phyloP scores from a whole-genome alignment of 177 flowering plant species.

The Tripterygium wilfordii region DNA sequence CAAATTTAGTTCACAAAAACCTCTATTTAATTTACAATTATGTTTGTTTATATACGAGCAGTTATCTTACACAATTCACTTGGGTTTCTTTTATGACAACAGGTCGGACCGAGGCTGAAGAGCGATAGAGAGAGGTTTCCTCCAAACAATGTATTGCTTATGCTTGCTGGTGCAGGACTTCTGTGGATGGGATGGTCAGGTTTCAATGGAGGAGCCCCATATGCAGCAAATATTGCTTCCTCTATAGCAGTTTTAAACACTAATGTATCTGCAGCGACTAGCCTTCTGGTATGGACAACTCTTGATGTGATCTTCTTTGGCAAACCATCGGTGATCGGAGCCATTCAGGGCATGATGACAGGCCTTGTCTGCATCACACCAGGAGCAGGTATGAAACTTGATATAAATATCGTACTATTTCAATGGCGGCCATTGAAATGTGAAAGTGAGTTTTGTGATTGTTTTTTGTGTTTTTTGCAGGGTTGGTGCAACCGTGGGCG shows the following conservation, averaged over 20 bases:
- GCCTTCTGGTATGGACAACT: conserved; percentile 68
- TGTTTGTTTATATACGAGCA: no score
- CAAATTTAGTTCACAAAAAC: no score
- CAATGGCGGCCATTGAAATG: no score
- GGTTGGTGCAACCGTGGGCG: conserved; percentile 77
- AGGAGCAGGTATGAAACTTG: conserved; percentile 36
- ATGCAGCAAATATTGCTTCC: conserved; percentile 53
- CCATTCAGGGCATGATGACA: conserved; percentile 74
- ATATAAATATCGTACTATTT: no score
- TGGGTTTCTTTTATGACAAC: no score
- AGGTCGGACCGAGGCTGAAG: conserved; percentile 80
- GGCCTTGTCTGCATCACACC: conserved; percentile 75
- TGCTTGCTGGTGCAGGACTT: conserved; percentile 73
- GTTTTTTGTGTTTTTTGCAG: conserved; percentile 18
- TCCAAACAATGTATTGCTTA: conserved; percentile 65
- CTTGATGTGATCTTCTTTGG: conserved; percentile 67
- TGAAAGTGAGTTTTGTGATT: not conserved
- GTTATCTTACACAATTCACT: no score
- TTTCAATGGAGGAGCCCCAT: conserved; percentile 79
- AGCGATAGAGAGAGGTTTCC: conserved; percentile 67
- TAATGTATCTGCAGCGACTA: conserved; percentile 64
- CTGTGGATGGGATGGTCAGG: conserved; percentile 95
- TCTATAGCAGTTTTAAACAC: conserved; percentile 68
- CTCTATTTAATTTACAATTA: no score
- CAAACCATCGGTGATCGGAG: conserved; percentile 73